Base-by-base conservation (phyloP, 2,329 filamentous ascomycete species). In the Nannizzia gypsea region DNA sequence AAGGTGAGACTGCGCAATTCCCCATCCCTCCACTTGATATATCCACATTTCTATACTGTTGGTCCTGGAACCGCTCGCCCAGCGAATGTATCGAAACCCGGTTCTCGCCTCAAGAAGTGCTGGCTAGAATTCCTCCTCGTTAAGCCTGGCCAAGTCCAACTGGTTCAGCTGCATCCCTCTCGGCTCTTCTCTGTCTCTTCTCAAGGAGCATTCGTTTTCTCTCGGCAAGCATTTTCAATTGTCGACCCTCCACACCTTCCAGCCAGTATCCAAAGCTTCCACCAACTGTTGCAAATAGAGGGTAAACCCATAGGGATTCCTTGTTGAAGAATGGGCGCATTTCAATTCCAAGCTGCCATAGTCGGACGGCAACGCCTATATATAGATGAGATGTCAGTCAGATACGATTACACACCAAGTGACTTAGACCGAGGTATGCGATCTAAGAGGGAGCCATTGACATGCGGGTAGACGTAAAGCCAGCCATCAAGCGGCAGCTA, bases 281-380 rank as follows among this genome's bases (percentile, higher is more conserved):
- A 68, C 91, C 91, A 64, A 90, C 83, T 67, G 83, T 83, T 61
- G 86, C 91, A 76, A 93, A 99, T 67, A 92, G 77, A 59, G 93
- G 93, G 79, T 96, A 99, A 57, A 85, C 90, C 88, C 90, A 95
- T 70, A 96, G 83, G 59, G 87, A 88, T 72, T 87, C 81, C 70
- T 81, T 84, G 77, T 87, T 86, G 82, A 97, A 89, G 75, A 96
- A 86, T 58, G 92, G 93, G 64, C 91, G 90, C 90, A 95, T 96
- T 80, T 99, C 90, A 74, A 99, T 93, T 71, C 92, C 93, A 73
- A 99, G 86, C 77, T 97, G 93, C 89, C 91, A 96, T 76, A 93
- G 83, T 69, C 92, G 89, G 71, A 91, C 87, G 72, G 88, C 90
- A 69, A 96, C 78, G 80, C 93, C 93, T 99, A 68, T 61, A 20